Evolutionary conservation across 1,284 basidiomycete genomes (phyloP), one percentile per base, ranked within the genome.

Genomic region (Cerioporus squamosus): DNA sequence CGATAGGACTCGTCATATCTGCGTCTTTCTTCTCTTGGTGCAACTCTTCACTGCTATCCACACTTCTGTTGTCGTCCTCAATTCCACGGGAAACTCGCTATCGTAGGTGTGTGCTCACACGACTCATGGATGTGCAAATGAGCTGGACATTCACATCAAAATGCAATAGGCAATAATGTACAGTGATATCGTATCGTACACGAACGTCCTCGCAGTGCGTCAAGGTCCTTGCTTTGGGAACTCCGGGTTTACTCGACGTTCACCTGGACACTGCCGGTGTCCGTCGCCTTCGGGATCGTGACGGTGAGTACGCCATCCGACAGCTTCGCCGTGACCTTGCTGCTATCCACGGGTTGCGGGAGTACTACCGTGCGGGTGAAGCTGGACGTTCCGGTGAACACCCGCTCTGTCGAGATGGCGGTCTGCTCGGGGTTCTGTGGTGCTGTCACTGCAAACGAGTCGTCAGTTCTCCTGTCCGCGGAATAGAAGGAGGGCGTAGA

Each of bases 281-380:
- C 87, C 59, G 85, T 80, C 20, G 79, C 77, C 70, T 86, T 90
- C 17, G 82, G 80, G n/a, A 87, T 75, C 2, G 74, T 81, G 46
- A 91, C 69, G 2, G 81, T 88, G 54, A 92, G 79, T 26, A 93
- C 79, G 9, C 90, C 91, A 56, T 92, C 85, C 33, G 79, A 74
- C 59, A 93, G 74, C 65, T 85, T 88, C 12, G 90, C 90, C 1
- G 77, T 74, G 18, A 91, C 85, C 59, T 79, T 81, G 43, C 75
- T 76, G 42, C 76, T 73, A 65, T 91, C 86, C 0, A 90, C 79
- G 4, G 84, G 79, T 5, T 79, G 79, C 38, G 90, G 87, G 24
- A 93, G 78, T 81, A 85, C 86, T 23, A 92, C 79, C 0, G 87
- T 91, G 46, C 88, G 81, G 18, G 81, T 80, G 70, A 91, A 92